phyloP scores from a whole-genome alignment of 352 stramenopile genomes.

The Saprolegnia parasitica region DNA sequence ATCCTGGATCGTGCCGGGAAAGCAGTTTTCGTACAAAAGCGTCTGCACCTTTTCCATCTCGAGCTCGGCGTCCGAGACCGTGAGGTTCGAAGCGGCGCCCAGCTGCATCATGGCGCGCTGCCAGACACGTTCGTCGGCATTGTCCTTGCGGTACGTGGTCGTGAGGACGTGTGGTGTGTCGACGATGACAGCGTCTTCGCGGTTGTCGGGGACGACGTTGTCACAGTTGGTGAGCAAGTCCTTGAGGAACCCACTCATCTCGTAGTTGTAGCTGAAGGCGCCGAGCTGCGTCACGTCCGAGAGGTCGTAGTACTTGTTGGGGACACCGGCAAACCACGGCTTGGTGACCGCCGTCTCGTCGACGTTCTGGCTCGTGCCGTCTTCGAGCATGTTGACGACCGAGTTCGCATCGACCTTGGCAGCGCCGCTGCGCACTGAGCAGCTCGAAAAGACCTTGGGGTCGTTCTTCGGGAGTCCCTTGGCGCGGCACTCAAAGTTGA shows the following conservation, averaged over 20 bases:
- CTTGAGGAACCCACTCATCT: slow-evolving; percentile 63
- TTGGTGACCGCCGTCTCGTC: background rate
- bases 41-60: slow-evolving; percentile 22
- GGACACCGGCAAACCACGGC: slow-evolving; percentile 32
- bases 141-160: slow-evolving; percentile 11
- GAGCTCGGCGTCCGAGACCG: background rate
- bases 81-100: background rate
- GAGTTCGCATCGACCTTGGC: slow-evolving; percentile 42
- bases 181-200: slow-evolving; percentile 7
- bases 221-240: slow-evolving; percentile 73
- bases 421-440: slow-evolving; percentile 38
- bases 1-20: slow-evolving; percentile 23
- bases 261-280: slow-evolving; percentile 82
- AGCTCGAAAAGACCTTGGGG: slow-evolving; percentile 58
- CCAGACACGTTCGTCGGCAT: slow-evolving; percentile 6
- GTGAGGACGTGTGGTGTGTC: slow-evolving; percentile 2
- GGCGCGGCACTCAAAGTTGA: slow-evolving; percentile 78
- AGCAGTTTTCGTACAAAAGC: slow-evolving; percentile 23
- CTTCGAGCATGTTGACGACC: slow-evolving; percentile 54
- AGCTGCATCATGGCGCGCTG: background rate
- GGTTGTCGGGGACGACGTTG: slow-evolving; percentile 31
- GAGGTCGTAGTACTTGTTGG: slow-evolving; percentile 52
- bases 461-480: slow-evolving; percentile 59
- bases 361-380: slow-evolving; percentile 44
- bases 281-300: slow-evolving; percentile 75